Conservation (phyloP, 225 moss, liverwort and hornwort genomes). For the Takakia lepidozioides region DNA sequence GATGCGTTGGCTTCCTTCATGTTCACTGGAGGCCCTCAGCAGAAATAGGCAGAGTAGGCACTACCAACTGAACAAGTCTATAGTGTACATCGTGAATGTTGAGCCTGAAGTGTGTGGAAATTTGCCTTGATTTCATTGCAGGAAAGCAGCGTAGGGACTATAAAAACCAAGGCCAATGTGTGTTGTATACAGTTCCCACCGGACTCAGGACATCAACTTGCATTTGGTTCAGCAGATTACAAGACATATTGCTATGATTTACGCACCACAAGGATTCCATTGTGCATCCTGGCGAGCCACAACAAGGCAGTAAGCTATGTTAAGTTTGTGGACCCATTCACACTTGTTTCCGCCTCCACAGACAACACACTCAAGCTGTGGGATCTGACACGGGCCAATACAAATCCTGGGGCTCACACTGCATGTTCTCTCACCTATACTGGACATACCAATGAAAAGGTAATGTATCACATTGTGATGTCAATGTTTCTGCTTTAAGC, state of each 20-base stretch:
- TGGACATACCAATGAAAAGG: conserved; percentile 95
- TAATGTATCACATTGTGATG: too few relatives aligned
- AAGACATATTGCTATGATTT: conserved; percentile 93
- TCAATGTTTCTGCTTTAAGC: too few relatives aligned
- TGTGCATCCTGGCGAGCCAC: conserved; percentile 79
- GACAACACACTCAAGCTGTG: conserved; percentile 94
- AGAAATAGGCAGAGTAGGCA: too few relatives aligned
- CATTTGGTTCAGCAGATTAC: conserved; percentile 96
- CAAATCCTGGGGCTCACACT: conserved; percentile 45
- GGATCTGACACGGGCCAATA: conserved; percentile 78
- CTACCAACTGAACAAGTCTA: too few relatives aligned
- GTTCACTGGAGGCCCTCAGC: too few relatives aligned
- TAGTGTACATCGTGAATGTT: neutral
- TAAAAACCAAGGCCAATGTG: conserved; percentile 93
- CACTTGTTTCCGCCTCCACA: conserved; percentile 92
- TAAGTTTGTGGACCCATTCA: conserved; percentile 84
- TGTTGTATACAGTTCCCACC: conserved; percentile 98
- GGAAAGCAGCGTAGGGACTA: conserved; percentile 87
- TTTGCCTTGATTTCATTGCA: conserved; percentile 13
- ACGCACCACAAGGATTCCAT: conserved; percentile 66
- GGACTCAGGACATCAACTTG: conserved; percentile 75
- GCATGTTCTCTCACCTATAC: conserved; percentile 75
- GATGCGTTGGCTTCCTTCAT: too few relatives aligned
- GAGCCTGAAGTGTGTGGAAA: neutral
- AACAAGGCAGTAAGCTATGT: conserved; percentile 96